phyloP scores from a whole-genome alignment of 176 grass and related monocot species.

The Urochloa ruziziensis region DNA sequence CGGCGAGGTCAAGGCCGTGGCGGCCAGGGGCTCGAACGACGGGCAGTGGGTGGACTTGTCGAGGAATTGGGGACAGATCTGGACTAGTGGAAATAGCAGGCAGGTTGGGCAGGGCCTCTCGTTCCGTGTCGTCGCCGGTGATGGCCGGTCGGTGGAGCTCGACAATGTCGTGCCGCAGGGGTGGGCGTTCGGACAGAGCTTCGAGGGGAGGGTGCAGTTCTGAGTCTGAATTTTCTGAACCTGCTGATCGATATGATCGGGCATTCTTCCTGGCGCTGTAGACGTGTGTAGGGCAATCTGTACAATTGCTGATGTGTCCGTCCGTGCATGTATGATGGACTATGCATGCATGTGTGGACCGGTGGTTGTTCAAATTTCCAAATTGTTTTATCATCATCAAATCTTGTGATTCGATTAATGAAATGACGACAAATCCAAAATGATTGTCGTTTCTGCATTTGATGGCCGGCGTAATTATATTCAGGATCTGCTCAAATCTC shows the following conservation, averaged over 20 bases:
- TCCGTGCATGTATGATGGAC: not conserved
- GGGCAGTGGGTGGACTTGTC: conserved; percentile 32
- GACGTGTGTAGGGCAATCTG: not conserved
- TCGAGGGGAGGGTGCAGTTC: conserved; percentile 9
- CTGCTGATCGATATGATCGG: no score
- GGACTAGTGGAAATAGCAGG: not conserved
- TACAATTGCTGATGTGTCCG: not conserved
- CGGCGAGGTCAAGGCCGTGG: conserved; percentile 19
- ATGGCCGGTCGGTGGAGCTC: not conserved
- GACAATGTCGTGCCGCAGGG: conserved; percentile 6
- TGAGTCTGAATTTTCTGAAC: no score
- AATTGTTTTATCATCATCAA: not conserved
- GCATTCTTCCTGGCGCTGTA: no score
- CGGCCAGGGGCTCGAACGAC: conserved; percentile 13
- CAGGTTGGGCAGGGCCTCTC: conserved; percentile 22
- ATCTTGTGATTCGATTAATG: no score
- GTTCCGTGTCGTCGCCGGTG: conserved; percentile 8
- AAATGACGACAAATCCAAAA: not conserved
- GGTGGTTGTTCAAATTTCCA: not conserved
- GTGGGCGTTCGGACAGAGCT: conserved; percentile 27
- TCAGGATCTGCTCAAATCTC: not conserved
- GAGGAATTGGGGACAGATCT: conserved; percentile 39
- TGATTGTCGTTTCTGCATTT: not conserved
- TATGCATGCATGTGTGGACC: not conserved
- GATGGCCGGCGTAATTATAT: not conserved